A percentile compares a stretch with the other conserved stretches of the same genome.
These are phyloP conservation scores for Helianthus tuberosus DNA, from an alignment of 129 eudicot species.

Conservation along the genomic window DNA sequence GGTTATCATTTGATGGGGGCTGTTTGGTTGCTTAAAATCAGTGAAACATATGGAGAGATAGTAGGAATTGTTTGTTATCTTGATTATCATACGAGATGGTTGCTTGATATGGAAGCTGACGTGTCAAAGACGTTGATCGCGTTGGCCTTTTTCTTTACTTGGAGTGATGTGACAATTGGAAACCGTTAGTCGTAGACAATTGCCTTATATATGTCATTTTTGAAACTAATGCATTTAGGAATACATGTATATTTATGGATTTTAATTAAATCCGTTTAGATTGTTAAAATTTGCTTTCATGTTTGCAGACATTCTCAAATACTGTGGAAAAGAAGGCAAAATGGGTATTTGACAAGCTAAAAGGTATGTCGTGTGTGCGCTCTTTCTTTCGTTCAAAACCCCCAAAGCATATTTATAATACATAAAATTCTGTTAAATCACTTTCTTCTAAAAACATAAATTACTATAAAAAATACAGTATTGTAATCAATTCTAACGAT, in stretches of 20 bases:
- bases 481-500: background rate
- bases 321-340: slow-evolving; percentile 92
- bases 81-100: background rate
- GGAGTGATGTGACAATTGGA: background rate
- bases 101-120: no score
- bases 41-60: no score
- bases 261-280: background rate
- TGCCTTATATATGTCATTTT: background rate
- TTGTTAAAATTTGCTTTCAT: slow-evolving; percentile 10
- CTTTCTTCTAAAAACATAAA: background rate
- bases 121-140: no score
- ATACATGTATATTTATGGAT: background rate
- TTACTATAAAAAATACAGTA: background rate
- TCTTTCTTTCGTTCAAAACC: background rate
- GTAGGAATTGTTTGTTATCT: background rate
- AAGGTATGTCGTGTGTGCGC: slow-evolving; percentile 42
- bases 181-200: background rate
- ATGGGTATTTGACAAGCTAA: slow-evolving; percentile 93
- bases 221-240: background rate
- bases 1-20: no score
- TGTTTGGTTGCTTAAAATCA: no score
- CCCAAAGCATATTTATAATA: background rate
- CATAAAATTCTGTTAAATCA: background rate
- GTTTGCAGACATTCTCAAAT: slow-evolving; percentile 72
- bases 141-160: background rate